Conservation (phyloP, 768 basidiomycete genomes). For the Astraeus odoratus region DNA sequence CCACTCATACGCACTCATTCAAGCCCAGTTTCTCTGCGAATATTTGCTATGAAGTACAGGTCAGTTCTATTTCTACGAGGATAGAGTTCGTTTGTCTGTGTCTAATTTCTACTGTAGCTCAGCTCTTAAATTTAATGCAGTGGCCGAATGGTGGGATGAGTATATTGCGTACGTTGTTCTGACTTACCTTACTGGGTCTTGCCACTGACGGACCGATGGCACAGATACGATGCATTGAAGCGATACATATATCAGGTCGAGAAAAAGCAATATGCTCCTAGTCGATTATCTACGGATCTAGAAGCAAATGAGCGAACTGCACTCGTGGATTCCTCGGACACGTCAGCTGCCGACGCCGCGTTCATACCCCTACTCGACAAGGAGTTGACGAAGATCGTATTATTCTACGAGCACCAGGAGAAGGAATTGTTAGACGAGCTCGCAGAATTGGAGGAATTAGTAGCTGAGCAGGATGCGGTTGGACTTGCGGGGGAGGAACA, state of each 20-base stretch:
- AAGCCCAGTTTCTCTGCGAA: neutral
- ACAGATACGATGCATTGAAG: slow-evolving; percentile 80
- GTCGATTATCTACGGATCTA: slow-evolving; percentile 41
- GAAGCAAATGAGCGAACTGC: slow-evolving; percentile 58
- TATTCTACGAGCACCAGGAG: slow-evolving; percentile 77
- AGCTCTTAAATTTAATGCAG: slow-evolving; percentile 86
- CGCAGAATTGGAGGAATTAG: slow-evolving; percentile 47
- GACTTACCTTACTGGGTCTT: neutral
- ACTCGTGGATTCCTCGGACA: slow-evolving; percentile 37
- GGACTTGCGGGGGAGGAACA: slow-evolving; percentile 44
- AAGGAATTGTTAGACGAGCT: slow-evolving; percentile 61
- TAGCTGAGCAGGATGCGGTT: slow-evolving; percentile 52
- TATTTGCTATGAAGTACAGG: slow-evolving; percentile 30
- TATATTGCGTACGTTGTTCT: slow-evolving; percentile 69
- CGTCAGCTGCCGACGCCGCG: slow-evolving; percentile 40
- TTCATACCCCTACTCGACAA: slow-evolving; percentile 75
- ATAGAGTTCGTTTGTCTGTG: neutral
- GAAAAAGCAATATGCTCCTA: slow-evolving; percentile 56
- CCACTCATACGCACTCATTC: slow-evolving; percentile 1
- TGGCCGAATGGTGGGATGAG: slow-evolving; percentile 89
- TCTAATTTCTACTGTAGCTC: slow-evolving; percentile 37
- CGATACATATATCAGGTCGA: slow-evolving; percentile 82
- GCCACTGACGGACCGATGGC: neutral
- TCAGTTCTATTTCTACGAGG: neutral
- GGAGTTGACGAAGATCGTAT: slow-evolving; percentile 73